Evolutionary conservation across 306 rosid species (phyloP).

Genomic region (Ceratonia siliqua): DNA sequence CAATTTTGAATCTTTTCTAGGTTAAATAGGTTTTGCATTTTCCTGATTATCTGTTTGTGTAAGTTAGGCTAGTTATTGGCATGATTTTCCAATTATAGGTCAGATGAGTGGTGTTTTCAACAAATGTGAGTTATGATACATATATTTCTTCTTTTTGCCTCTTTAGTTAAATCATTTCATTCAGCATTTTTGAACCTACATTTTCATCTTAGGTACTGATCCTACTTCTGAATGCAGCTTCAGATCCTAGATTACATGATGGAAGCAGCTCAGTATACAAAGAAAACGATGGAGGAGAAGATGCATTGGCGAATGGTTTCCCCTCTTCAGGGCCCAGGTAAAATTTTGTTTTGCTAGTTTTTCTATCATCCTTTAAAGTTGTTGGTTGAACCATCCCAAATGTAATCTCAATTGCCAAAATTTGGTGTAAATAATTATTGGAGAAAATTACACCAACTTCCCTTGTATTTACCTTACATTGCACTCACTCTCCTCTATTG

Average conservation of each 20-base stretch:
- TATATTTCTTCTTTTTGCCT: neutral
- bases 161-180: neutral
- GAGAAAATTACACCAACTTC: too few species aligned
- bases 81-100: neutral
- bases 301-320: slow-evolving; percentile 45
- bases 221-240: slow-evolving; percentile 20
- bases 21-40: neutral
- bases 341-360: slow-evolving; percentile 22
- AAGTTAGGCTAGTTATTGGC: neutral
- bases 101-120: neutral
- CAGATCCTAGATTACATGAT: slow-evolving; percentile 34
- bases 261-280: slow-evolving; percentile 21
- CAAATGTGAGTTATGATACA: neutral
- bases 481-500: too few species aligned
- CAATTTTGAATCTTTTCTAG: neutral
- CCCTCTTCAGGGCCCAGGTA: slow-evolving; percentile 47
- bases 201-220: slow-evolving; percentile 24
- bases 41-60: neutral
- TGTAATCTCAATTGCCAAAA: neutral
- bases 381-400: neutral
- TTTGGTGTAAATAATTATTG: slow-evolving; percentile 7
- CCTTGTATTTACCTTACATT: too few species aligned
- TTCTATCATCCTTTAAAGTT: neutral
- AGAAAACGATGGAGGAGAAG: slow-evolving; percentile 32
- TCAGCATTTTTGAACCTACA: neutral